A percentile compares a stretch with the other conserved stretches of the same genome.
phyloP scores from a whole-genome alignment of 257 asterid genomes.

The Solanum dulcamara region DNA sequence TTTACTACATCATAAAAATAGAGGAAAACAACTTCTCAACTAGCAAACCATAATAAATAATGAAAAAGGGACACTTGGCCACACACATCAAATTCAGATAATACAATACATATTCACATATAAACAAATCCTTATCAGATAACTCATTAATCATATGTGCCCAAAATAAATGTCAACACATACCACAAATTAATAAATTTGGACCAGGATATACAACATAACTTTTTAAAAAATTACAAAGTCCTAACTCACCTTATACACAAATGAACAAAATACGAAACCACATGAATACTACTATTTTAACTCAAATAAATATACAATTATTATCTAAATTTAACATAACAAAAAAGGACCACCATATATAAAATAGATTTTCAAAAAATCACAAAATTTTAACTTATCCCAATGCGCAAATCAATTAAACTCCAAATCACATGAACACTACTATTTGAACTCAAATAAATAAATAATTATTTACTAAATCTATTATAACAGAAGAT shows the following conservation, averaged over 20 bases:
- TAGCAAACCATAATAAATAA: too few relatives aligned
- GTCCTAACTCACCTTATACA: not conserved
- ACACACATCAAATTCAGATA: not conserved
- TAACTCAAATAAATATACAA: not conserved
- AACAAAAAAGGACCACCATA: not conserved
- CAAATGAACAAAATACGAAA: not conserved
- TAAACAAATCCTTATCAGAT: not conserved
- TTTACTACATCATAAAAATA: too few relatives aligned
- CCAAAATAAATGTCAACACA: too few relatives aligned
- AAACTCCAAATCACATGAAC: not conserved
- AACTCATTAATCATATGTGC: too few relatives aligned
- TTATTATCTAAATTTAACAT: too few relatives aligned
- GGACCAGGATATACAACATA: not conserved
- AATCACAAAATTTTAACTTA: not conserved
- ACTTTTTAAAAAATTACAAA: too few relatives aligned
- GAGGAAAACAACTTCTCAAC: too few relatives aligned
- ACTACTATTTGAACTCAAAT: not conserved
- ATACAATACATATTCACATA: too few relatives aligned
- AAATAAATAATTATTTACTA: too few relatives aligned
- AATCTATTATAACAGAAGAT: not conserved
- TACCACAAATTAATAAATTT: too few relatives aligned
- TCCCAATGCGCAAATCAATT: not conserved
- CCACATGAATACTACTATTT: not conserved
- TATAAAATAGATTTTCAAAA: too few relatives aligned
- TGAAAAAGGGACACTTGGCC: too few relatives aligned